Evolutionary conservation across 768 basidiomycete genomes (phyloP).

Genomic region (Auricularia sp.): DNA sequence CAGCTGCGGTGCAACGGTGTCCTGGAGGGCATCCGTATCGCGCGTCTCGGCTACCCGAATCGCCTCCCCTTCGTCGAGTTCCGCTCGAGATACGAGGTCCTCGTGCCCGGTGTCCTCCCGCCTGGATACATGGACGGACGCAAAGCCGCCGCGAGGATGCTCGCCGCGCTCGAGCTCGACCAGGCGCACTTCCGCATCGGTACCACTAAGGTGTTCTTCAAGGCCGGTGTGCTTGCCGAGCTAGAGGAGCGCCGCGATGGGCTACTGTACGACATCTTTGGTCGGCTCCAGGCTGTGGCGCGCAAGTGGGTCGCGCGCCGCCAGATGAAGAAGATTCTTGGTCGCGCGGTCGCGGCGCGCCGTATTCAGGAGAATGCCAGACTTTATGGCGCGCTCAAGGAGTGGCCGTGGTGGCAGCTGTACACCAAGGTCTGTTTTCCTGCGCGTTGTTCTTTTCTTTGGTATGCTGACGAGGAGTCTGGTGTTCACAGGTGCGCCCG

Average conservation of each 20-base stretch:
- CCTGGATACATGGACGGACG: slow-evolving; percentile 97
- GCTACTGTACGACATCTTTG: slow-evolving; percentile 81
- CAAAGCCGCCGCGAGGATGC: slow-evolving; percentile 86
- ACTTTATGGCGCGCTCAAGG: slow-evolving; percentile 77
- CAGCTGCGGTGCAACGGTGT: slow-evolving; percentile 98
- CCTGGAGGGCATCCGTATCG: slow-evolving; percentile 95
- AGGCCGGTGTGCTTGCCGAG: slow-evolving; percentile 93
- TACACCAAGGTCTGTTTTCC: slow-evolving; percentile 66
- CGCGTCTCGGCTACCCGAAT: slow-evolving; percentile 94
- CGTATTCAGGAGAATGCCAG: slow-evolving; percentile 93
- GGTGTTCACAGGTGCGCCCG: slow-evolving; percentile 60
- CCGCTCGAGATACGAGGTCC: slow-evolving; percentile 89
- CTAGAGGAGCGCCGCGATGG: slow-evolving; percentile 87
- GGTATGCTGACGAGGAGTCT: slow-evolving; percentile 4
- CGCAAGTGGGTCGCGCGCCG: slow-evolving; percentile 79
- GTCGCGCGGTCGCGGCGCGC: slow-evolving; percentile 80
- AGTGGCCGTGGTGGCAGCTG: slow-evolving; percentile 99
- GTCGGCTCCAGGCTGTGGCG: slow-evolving; percentile 75
- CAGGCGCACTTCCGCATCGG: slow-evolving; percentile 80
- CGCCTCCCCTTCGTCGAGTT: slow-evolving; percentile 95
- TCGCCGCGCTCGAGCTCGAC: slow-evolving; percentile 80
- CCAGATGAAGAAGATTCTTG: slow-evolving; percentile 89
- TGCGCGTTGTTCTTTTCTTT: neutral
- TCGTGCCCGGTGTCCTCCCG: slow-evolving; percentile 88
- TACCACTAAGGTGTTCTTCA: slow-evolving; percentile 98